Evolutionary conservation across 2,329 filamentous ascomycete genomes (phyloP), one percentile per base, ranked within the genome.

Genomic region (Dothideomycetidae sp.): DNA sequence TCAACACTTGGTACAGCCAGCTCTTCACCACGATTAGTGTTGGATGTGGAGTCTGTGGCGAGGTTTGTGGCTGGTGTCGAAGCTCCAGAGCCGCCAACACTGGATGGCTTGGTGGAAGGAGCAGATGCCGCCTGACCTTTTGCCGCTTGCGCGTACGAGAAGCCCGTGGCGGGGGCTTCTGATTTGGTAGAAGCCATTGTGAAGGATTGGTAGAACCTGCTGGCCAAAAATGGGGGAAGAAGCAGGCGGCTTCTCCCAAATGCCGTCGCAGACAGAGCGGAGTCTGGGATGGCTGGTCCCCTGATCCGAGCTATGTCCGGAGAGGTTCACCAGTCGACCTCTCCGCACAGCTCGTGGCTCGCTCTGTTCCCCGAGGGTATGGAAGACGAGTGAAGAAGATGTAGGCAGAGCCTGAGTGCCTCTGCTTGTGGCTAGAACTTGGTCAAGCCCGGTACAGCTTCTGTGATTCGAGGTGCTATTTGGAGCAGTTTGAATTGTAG

Each of bases 141-240:
- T 42, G 88, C 88, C 54, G 88, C 88, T 70, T 93, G 85, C 52
- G 88, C 88, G 61, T 96, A 96, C 42, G 88, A 94, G 57, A 94
- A 93, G 48, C 53, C 53, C 21, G 29, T 30, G 33, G 30, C 14
- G 28, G 14, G 36, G 23, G 15, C 18, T n/a, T 38, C 13, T 32
- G 9, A 16, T 26, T 13, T 23, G 19, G 13, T 16, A 16, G 15
- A 7, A 13, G 36, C 13, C 36, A 17, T 10, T 33, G 26, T 29
- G 21, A 13, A 21, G 73, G 67, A 44, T 73, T 67, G 45, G 71
- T 53, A 36, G 43, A 39, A 33, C 63, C 52, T 52, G 21, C 21
- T 26, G 21, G 21, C 21, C n/a, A n/a, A 26, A n/a, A 26, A 26
- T 7, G 21, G 21, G n/a, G 21, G 21, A n/a, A 26, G 21, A 26